Evolutionary conservation across 306 rosid species (phyloP).

Genomic region (Fragaria iinumae): DNA sequence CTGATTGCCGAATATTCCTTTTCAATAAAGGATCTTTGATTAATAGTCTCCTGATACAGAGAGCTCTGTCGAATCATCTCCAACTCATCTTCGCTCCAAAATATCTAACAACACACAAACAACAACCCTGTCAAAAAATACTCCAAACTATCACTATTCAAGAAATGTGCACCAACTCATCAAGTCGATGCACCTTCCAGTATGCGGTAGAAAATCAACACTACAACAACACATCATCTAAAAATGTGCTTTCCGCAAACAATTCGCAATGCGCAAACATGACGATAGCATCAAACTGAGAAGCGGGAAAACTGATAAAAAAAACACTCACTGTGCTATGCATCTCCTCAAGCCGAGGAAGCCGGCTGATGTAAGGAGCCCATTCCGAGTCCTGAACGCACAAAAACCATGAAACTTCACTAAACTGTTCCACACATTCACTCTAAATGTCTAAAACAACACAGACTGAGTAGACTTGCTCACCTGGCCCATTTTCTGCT

Average conservation of each 20-base stretch:
- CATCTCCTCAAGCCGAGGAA: slow-evolving; percentile 50
- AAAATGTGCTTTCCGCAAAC: background rate
- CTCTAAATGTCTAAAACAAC: background rate
- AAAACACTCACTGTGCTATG: slow-evolving; percentile 60
- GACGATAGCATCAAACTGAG: background rate
- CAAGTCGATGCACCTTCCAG: background rate
- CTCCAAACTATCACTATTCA: background rate
- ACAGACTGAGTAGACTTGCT: background rate
- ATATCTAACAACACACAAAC: slow-evolving; percentile 45
- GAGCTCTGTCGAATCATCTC: slow-evolving; percentile 65
- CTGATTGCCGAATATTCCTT: slow-evolving; percentile 53
- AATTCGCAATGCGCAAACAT: background rate
- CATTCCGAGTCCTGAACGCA: slow-evolving; percentile 57
- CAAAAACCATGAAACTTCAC: background rate
- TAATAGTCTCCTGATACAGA: slow-evolving; percentile 59
- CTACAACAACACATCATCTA: background rate
- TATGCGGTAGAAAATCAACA: background rate
- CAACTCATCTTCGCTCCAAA: slow-evolving; percentile 71
- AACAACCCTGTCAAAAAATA: background rate
- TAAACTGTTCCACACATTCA: background rate
- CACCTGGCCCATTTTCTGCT: slow-evolving; percentile 60
- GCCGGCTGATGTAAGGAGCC: slow-evolving; percentile 60
- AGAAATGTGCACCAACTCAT: background rate
- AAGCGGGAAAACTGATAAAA: background rate
- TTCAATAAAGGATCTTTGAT: slow-evolving; percentile 52